These are phyloP conservation scores for Linum tenue DNA, from an alignment of 345 rosid species.

Conservation along the genomic window DNA sequence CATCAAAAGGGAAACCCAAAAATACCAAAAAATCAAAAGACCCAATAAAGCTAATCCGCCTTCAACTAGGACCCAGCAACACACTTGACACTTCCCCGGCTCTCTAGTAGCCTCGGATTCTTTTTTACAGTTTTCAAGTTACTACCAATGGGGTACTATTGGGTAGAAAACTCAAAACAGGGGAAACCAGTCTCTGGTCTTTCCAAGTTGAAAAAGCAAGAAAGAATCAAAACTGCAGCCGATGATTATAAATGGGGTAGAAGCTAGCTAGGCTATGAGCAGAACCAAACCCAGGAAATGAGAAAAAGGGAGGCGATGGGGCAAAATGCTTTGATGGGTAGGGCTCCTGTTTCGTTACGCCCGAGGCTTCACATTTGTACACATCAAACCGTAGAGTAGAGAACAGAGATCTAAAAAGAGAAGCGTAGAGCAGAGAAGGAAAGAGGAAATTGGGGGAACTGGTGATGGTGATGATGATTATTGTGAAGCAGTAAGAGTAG, in stretches of 20 bases:
- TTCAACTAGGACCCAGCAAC: background rate
- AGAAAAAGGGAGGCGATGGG: too few species aligned
- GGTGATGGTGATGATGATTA: too few species aligned
- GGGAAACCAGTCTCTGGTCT: background rate
- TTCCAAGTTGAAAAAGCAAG: background rate
- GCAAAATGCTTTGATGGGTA: too few species aligned
- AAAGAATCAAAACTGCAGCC: background rate
- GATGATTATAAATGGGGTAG: too few species aligned
- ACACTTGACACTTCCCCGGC: background rate
- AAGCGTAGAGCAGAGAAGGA: background rate
- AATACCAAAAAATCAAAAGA: background rate
- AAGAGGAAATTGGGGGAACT: background rate
- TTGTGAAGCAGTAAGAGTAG: too few species aligned
- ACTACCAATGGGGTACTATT: too few species aligned
- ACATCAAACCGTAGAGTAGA: background rate
- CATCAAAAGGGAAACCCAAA: background rate
- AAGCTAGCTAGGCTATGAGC: too few species aligned
- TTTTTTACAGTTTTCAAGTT: too few species aligned
- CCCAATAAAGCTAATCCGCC: background rate
- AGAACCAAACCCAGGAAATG: background rate
- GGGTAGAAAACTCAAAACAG: background rate
- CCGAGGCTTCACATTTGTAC: background rate
- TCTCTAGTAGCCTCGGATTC: background rate
- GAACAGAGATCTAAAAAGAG: background rate
- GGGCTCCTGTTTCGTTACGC: too few species aligned